Evolutionary conservation across 192 early-diverging fungal species (phyloP).

Genomic region (Coemansia sp.): DNA sequence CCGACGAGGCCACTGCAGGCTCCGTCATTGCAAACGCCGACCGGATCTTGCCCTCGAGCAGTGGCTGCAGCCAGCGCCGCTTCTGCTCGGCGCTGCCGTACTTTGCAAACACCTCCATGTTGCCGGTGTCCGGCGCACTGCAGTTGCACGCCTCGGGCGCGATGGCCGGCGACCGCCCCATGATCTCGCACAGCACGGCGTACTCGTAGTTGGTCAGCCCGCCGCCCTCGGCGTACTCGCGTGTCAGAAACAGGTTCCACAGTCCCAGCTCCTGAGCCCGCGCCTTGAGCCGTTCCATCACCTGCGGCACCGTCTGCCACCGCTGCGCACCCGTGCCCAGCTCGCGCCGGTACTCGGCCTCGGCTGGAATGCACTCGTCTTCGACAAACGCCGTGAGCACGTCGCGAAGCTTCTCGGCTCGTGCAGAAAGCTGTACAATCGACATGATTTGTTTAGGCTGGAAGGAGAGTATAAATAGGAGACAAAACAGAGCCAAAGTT

Average conservation of each 20-base stretch:
- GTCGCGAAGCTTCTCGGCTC: slow-evolving; percentile 33
- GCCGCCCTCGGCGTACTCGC: slow-evolving; percentile 74
- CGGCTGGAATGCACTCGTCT: slow-evolving; percentile 94
- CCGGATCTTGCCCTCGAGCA: slow-evolving; percentile 87
- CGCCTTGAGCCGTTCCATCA: slow-evolving; percentile 85
- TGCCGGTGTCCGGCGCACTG: slow-evolving; percentile 94
- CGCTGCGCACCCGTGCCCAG: slow-evolving; percentile 71
- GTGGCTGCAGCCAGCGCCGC: slow-evolving; percentile 68
- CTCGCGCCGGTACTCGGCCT: slow-evolving; percentile 67
- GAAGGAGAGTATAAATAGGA: slow-evolving; percentile 4
- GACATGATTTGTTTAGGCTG: slow-evolving; percentile 30
- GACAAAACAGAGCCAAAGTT: background rate
- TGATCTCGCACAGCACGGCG: slow-evolving; percentile 83
- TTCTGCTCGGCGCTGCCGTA: slow-evolving; percentile 88
- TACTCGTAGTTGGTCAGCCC: slow-evolving; percentile 95
- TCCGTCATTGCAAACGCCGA: slow-evolving; percentile 99
- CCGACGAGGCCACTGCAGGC: slow-evolving; percentile 89
- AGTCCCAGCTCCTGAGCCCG: slow-evolving; percentile 83
- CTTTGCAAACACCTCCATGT: slow-evolving; percentile 99
- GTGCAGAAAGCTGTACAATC: slow-evolving; percentile 41
- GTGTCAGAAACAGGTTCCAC: slow-evolving; percentile 93
- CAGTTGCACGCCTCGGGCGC: slow-evolving; percentile 95
- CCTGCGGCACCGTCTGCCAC: slow-evolving; percentile 78
- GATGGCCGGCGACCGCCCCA: slow-evolving; percentile 71
- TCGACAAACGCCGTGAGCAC: slow-evolving; percentile 50